Evolutionary conservation across 2,329 filamentous ascomycete genomes (phyloP).

Genomic region (Dryadomyces quercivorus): DNA sequence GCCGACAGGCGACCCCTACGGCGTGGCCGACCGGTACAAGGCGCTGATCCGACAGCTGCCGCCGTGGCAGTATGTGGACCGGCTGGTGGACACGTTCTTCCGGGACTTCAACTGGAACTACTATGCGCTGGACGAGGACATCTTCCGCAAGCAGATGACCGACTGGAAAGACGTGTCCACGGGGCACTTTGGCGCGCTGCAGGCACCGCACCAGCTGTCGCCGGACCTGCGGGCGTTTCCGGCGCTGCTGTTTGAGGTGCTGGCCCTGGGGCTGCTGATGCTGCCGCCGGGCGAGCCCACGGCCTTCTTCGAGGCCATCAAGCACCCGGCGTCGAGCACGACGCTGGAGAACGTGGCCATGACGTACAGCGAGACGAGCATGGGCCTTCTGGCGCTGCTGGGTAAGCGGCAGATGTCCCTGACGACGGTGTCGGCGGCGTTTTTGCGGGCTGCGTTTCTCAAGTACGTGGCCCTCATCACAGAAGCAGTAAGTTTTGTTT

Average conservation of each 20-base stretch:
- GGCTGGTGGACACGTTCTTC: conserved; percentile 42
- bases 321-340: conserved; percentile 42
- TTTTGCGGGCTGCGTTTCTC: conserved; percentile 41
- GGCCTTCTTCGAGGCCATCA: conserved; percentile 39
- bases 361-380: conserved; percentile 48
- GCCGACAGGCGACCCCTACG: conserved; percentile 24
- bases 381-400: conserved; percentile 38
- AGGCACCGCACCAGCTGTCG: conserved; percentile 36
- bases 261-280: conserved; percentile 41
- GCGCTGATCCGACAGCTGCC: conserved; percentile 45
- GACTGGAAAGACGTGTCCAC: conserved; percentile 36
- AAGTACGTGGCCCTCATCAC: conserved; percentile 48
- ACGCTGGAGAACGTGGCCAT: conserved; percentile 47
- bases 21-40: conserved; percentile 45
- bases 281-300: conserved; percentile 31
- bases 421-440: conserved; percentile 44
- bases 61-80: conserved; percentile 38
- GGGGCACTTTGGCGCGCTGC: conserved; percentile 33
- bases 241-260: conserved; percentile 45
- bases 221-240: conserved; percentile 44
- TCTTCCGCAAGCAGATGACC: conserved; percentile 37
- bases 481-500: conserved; percentile 32
- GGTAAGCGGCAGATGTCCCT: conserved; percentile 45
- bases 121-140: conserved; percentile 38
- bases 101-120: conserved; percentile 49